A percentile compares a stretch with the other conserved stretches of the same genome.
Evolutionary conservation across 139 green algal species (phyloP).

Genomic region (Coccomyxa sp.): DNA sequence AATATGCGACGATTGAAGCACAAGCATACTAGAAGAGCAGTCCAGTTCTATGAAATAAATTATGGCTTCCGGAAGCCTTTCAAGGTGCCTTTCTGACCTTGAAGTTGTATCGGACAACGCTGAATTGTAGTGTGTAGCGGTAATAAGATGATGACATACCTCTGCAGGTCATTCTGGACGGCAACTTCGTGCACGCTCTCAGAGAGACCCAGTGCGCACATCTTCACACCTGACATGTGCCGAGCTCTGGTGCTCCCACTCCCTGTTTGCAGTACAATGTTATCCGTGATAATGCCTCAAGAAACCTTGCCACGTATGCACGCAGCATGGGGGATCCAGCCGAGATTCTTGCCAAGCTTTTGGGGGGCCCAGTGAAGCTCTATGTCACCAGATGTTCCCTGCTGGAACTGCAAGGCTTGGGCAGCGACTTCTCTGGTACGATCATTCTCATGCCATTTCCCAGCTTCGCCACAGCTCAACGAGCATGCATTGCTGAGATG

Average conservation of each 20-base stretch:
- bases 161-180: neutral
- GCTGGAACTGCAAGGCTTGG: neutral
- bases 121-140: too few species aligned
- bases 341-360: neutral
- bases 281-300: too few species aligned
- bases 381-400: neutral
- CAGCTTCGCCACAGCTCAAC: neutral
- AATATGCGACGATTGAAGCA: neutral
- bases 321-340: neutral
- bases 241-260: too few species aligned
- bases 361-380: neutral
- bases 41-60: neutral
- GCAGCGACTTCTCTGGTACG: neutral
- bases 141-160: too few species aligned
- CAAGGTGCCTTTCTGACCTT: neutral
- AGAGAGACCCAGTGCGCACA: neutral
- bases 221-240: neutral
- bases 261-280: too few species aligned
- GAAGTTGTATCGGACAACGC: too few species aligned
- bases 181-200: neutral
- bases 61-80: neutral
- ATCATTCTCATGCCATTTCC: neutral
- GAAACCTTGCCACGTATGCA: neutral
- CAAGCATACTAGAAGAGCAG: neutral
- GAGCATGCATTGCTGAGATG: neutral